A percentile compares a stretch with the other conserved stretches of the same genome.
phyloP scores from a whole-genome alignment of 371 early-diverging fungal genomes.

The Zancudomyces culisetae region DNA sequence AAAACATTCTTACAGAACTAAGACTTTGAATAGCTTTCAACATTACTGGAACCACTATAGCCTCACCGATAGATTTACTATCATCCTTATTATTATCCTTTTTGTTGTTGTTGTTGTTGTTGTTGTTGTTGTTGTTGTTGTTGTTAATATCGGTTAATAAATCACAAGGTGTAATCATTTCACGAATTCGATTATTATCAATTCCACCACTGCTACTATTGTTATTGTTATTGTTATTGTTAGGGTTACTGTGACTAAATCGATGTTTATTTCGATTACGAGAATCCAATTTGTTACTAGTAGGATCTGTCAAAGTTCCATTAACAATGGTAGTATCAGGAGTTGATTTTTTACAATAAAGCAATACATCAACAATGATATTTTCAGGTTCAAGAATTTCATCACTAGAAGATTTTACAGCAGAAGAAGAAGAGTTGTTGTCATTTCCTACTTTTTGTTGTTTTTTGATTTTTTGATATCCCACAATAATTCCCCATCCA shows the following conservation, averaged over 20 bases:
- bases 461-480: constrained; percentile 29
- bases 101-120: too few relatives aligned
- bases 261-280: too few relatives aligned
- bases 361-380: constrained; percentile 65
- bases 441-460: constrained; percentile 10
- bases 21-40: constrained; percentile 52
- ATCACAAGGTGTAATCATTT: constrained; percentile 30
- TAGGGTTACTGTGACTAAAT: too few relatives aligned
- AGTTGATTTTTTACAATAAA: constrained; percentile 21
- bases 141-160: constrained; percentile 29
- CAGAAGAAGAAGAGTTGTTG: too few relatives aligned
- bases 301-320: too few relatives aligned
- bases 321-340: constrained; percentile 18
- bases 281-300: too few relatives aligned
- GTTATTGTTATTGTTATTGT: too few relatives aligned
- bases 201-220: too few relatives aligned
- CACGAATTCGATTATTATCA: not conserved
- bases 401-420: too few relatives aligned
- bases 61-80: too few relatives aligned
- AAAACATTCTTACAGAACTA: constrained; percentile 50
- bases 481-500: constrained; percentile 83
- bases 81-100: too few relatives aligned
- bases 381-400: constrained; percentile 21
- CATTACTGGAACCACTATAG: constrained; percentile 62
- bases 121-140: too few relatives aligned